Conservation (phyloP, 805 yeast genomes). For the Kregervanrija pseudodelftensis region DNA sequence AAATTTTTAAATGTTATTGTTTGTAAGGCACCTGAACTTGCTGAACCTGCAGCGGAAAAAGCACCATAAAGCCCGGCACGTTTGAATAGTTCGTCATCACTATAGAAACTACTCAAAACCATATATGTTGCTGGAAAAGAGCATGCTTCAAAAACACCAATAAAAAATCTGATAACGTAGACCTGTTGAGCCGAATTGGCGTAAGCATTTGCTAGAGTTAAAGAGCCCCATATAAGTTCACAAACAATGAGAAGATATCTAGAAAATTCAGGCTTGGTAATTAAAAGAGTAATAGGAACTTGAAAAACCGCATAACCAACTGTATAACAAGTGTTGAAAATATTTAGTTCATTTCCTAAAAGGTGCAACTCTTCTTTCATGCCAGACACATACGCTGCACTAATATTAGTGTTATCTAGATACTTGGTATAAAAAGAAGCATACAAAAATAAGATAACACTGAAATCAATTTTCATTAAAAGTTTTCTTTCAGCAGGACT, state of each 20-base stretch:
- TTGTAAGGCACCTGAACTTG: conserved; percentile 58
- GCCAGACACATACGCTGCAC: conserved; percentile 61
- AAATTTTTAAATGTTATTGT: conserved; percentile 43
- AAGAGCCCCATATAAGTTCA: conserved; percentile 41
- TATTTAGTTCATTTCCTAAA: conserved; percentile 17
- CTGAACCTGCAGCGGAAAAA: conserved; percentile 31
- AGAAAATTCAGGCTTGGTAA: conserved; percentile 43
- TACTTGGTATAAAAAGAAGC: conserved; percentile 45
- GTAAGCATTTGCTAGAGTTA: conserved; percentile 32
- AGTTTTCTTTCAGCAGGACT: conserved; percentile 12
- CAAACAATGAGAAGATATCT: conserved; percentile 38
- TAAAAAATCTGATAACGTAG: conserved; percentile 52
- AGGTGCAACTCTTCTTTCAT: conserved; percentile 42
- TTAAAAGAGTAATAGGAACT: conserved; percentile 49
- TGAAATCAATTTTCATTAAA: conserved; percentile 10
- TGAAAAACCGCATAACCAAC: conserved; percentile 54
- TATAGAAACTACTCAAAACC: conserved; percentile 17
- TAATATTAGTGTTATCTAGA: conserved; percentile 48
- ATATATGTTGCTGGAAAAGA: conserved; percentile 58
- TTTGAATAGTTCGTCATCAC: conserved; percentile 11
- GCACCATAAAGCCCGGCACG: conserved; percentile 17
- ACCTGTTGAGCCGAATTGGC: conserved; percentile 39
- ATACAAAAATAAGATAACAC: conserved; percentile 19
- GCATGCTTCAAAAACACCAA: conserved; percentile 54
- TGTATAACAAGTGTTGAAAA: conserved; percentile 21